Evolutionary conservation across 1,284 basidiomycete genomes (phyloP).

Genomic region (Puccinia polysora): DNA sequence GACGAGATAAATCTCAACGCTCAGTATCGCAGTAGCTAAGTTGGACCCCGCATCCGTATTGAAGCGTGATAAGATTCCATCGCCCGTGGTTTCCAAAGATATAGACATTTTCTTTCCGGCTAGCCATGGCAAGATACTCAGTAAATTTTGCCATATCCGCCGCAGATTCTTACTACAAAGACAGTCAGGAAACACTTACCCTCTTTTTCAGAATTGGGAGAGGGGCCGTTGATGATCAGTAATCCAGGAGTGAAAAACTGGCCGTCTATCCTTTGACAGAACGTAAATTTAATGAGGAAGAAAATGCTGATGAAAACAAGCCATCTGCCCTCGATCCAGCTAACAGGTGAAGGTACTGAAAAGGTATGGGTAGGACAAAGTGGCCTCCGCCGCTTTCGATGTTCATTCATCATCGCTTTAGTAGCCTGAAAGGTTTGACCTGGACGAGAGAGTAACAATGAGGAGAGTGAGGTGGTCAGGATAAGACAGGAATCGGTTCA

Average conservation of each 20-base stretch:
- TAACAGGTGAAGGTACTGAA: too few species aligned
- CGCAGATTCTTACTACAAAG: too few species aligned
- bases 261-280: constrained; percentile 18
- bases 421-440: too few species aligned
- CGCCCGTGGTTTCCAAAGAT: constrained; percentile 28
- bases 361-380: too few species aligned
- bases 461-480: too few species aligned
- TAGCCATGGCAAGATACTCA: background rate
- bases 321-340: too few species aligned
- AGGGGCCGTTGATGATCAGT: constrained; percentile 26
- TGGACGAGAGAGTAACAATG: too few species aligned
- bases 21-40: constrained; percentile 29
- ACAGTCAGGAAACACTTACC: constrained; percentile 15
- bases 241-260: constrained; percentile 36
- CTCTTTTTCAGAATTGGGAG: constrained; percentile 10
- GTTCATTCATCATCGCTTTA: too few species aligned
- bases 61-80: constrained; percentile 16
- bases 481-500: too few species aligned
- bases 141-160: background rate
- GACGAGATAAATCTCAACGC: constrained; percentile 28
- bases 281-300: constrained; percentile 6
- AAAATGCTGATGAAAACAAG: too few species aligned
- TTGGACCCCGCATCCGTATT: constrained; percentile 28
- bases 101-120: constrained; percentile 22
- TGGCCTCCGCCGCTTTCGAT: too few species aligned